Evolutionary conservation across 306 rosid genomes (phyloP).

Genomic region (Cercis canadensis): DNA sequence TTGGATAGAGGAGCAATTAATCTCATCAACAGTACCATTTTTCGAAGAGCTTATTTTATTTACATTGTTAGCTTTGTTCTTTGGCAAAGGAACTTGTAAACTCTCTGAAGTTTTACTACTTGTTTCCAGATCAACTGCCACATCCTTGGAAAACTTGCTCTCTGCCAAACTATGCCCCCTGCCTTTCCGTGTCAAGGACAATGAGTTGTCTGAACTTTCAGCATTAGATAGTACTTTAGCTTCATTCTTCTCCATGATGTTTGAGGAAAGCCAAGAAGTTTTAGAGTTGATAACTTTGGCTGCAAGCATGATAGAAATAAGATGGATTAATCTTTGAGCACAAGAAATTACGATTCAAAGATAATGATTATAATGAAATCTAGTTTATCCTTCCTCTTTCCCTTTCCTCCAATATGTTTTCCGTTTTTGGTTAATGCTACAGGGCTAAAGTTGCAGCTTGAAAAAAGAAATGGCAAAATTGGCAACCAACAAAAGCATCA

Average conservation of each 20-base stretch:
- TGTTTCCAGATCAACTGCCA: slow-evolving; percentile 31
- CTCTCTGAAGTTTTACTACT: slow-evolving; percentile 41
- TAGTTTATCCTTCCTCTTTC: background rate
- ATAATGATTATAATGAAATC: slow-evolving; percentile 18
- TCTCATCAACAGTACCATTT: slow-evolving; percentile 46
- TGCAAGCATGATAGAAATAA: slow-evolving; percentile 44
- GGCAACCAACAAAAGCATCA: background rate
- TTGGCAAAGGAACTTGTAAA: no score
- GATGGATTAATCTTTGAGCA: slow-evolving; percentile 21
- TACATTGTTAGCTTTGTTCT: background rate
- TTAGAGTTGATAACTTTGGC: slow-evolving; percentile 50
- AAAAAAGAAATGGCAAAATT: slow-evolving; percentile 23
- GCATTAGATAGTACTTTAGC: slow-evolving; percentile 41
- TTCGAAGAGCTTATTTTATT: slow-evolving; percentile 37
- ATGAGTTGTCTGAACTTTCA: slow-evolving; percentile 49
- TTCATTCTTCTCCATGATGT: slow-evolving; percentile 45
- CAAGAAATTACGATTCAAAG: slow-evolving; percentile 25
- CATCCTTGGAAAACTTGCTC: slow-evolving; percentile 36
- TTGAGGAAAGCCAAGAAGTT: slow-evolving; percentile 49
- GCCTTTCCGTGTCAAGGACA: slow-evolving; percentile 42
- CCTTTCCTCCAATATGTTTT: background rate
- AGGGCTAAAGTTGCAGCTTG: slow-evolving; percentile 17
- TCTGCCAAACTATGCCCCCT: slow-evolving; percentile 38
- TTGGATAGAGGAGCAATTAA: slow-evolving; percentile 50
- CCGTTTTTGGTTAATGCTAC: slow-evolving; percentile 23